Conservation (phyloP, 139 green algal species). For the Coelastrella sp. region DNA sequence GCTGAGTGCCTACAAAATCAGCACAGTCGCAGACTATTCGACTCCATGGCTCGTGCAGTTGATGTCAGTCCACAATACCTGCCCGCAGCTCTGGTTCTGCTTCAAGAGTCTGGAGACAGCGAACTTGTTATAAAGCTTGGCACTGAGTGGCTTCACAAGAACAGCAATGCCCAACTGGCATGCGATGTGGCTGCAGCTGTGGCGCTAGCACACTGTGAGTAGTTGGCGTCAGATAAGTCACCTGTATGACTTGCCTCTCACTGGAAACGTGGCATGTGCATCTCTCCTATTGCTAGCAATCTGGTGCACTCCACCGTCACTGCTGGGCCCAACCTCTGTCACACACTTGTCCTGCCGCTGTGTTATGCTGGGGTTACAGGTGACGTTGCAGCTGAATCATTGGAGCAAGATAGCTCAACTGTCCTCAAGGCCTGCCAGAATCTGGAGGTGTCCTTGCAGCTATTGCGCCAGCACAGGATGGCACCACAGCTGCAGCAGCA, state of each 20-base stretch:
- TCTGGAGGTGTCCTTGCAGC: constrained; percentile 51
- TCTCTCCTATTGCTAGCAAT: too few species aligned
- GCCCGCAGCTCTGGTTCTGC: constrained; percentile 57
- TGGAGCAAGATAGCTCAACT: constrained; percentile 6
- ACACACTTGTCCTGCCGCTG: too few species aligned
- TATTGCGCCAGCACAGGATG: constrained; percentile 39
- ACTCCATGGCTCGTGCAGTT: constrained; percentile 43
- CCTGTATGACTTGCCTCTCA: too few species aligned
- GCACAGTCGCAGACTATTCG: constrained; percentile 41
- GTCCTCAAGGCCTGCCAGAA: constrained; percentile 52
- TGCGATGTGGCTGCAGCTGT: constrained; percentile 52
- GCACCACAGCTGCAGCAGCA: constrained; percentile 57
- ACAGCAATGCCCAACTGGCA: neutral
- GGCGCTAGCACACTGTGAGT: constrained; percentile 58
- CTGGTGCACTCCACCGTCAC: too few species aligned
- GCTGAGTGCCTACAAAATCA: constrained; percentile 44
- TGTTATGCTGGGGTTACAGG: neutral
- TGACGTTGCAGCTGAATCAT: constrained; percentile 37
- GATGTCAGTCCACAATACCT: constrained; percentile 56
- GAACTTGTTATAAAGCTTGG: constrained; percentile 46
- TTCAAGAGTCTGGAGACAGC: constrained; percentile 55
- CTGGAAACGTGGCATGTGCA: too few species aligned
- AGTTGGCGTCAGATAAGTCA: too few species aligned
- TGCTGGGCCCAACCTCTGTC: neutral
- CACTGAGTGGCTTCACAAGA: neutral